Percentiles rank a stretch among this genome's conserved stretches.
Conservation (phyloP, 2,329 filamentous ascomycete species). For the Raffaelea deltoideospora region DNA sequence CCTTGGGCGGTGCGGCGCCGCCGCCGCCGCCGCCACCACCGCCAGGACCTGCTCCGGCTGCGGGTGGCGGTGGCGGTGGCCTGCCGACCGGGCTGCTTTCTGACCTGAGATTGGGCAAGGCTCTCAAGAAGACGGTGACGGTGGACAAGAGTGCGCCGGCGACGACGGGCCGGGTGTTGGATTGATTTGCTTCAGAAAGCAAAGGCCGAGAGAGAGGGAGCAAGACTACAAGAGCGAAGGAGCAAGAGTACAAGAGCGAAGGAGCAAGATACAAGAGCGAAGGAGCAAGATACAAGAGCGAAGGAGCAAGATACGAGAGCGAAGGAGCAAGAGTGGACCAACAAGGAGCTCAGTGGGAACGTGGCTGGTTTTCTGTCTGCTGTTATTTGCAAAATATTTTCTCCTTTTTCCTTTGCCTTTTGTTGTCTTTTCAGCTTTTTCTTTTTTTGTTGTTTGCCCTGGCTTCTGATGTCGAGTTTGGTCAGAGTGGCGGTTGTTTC, state of each 20-base stretch:
- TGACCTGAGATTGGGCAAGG: conserved; percentile 67
- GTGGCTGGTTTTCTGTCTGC: no score
- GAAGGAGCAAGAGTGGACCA: not conserved
- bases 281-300: not conserved
- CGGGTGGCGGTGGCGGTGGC: conserved; percentile 24
- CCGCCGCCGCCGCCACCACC: conserved; percentile 25
- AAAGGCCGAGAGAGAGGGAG: not conserved
- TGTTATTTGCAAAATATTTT: not conserved
- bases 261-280: not conserved
- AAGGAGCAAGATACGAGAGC: not conserved
- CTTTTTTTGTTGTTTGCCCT: not conserved
- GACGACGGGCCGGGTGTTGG: conserved; percentile 61
- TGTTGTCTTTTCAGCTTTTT: not conserved
- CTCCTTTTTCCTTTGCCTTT: not conserved
- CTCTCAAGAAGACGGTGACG: conserved; percentile 75
- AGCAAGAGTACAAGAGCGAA: not conserved
- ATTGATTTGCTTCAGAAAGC: conserved; percentile 19
- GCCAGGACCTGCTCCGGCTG: conserved; percentile 22
- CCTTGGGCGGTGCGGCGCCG: conserved; percentile 23
- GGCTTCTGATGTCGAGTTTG: not conserved
- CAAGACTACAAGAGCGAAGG: not conserved
- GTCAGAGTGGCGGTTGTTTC: not conserved
- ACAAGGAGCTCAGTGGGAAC: not conserved
- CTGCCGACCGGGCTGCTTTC: conserved; percentile 54
- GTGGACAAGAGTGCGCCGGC: conserved; percentile 67